Conservation (phyloP, 306 rosid species). For the Cucurbita moschata region DNA sequence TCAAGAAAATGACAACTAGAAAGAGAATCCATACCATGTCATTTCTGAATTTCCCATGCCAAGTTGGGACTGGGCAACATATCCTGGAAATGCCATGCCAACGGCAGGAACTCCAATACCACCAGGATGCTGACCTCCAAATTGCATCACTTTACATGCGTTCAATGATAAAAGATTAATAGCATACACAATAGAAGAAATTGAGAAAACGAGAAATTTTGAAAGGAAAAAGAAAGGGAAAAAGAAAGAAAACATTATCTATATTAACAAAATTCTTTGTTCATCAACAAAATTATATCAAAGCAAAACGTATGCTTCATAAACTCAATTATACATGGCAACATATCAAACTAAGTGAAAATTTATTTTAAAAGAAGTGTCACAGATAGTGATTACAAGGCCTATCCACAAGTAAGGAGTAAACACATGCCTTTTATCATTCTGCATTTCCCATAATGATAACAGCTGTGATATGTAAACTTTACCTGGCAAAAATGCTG, state of each 20-base stretch:
- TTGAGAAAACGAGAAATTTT: neutral
- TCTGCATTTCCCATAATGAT: neutral
- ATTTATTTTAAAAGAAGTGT: neutral
- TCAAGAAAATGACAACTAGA: neutral
- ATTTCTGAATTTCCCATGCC: constrained; percentile 88
- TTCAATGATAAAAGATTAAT: constrained; percentile 11
- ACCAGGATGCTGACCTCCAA: constrained; percentile 94
- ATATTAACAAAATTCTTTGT: neutral
- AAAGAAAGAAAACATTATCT: neutral
- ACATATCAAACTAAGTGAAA: neutral
- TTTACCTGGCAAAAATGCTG: constrained; percentile 79
- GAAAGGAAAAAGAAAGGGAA: neutral
- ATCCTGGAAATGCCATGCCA: constrained; percentile 99
- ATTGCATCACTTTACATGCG: constrained; percentile 72
- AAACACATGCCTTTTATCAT: neutral
- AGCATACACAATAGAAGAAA: neutral
- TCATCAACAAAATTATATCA: neutral
- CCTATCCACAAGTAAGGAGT: neutral
- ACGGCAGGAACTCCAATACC: constrained; percentile 98
- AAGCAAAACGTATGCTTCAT: neutral
- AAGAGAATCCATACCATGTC: constrained; percentile 51
- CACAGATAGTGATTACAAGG: neutral
- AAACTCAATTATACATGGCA: neutral
- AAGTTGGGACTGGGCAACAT: constrained; percentile 77
- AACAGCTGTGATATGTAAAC: neutral